Evolutionary conservation across 306 rosid species (phyloP).

Genomic region (Cucumis cinereus): DNA sequence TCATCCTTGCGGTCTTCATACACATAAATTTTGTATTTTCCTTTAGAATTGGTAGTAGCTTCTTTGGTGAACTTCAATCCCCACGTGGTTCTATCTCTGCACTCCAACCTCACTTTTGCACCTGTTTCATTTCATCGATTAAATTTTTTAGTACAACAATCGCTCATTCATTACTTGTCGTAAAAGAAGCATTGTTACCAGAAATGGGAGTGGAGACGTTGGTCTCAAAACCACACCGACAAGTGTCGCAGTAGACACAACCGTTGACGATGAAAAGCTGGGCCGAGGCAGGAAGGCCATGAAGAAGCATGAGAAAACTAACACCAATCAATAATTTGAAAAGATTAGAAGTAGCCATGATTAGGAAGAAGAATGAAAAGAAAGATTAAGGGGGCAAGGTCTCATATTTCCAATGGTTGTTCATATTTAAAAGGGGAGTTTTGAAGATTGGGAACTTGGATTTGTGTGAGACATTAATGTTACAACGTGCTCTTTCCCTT

Average conservation of each 20-base stretch:
- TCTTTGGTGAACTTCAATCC: constrained; percentile 18
- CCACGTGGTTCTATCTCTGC: constrained; percentile 33
- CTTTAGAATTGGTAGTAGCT: constrained; percentile 30
- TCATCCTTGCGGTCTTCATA: constrained; percentile 45
- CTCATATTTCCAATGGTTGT: too few relatives aligned
- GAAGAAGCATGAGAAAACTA: not conserved
- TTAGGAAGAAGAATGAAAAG: not conserved
- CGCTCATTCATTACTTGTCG: too few relatives aligned
- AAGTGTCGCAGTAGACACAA: constrained; percentile 62
- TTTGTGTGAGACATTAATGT: not conserved
- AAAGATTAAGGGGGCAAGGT: not conserved
- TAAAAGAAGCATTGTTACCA: constrained; percentile 14
- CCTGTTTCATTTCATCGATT: constrained; percentile 14
- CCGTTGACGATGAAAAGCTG: constrained; percentile 27
- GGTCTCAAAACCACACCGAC: constrained; percentile 75
- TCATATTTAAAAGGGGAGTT: not conserved
- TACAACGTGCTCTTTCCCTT: not conserved
- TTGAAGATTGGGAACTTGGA: not conserved
- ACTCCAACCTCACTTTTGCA: constrained; percentile 48
- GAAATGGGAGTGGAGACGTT: constrained; percentile 31
- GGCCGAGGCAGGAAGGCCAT: not conserved
- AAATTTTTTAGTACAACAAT: too few relatives aligned
- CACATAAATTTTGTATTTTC: constrained; percentile 35
- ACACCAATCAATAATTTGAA: not conserved
- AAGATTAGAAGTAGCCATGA: not conserved